A percentile compares a stretch with the other conserved stretches of the same genome.
These are phyloP conservation scores for Trametes polyzona DNA, from an alignment of 1,284 basidiomycete species.

Conservation along the genomic window DNA sequence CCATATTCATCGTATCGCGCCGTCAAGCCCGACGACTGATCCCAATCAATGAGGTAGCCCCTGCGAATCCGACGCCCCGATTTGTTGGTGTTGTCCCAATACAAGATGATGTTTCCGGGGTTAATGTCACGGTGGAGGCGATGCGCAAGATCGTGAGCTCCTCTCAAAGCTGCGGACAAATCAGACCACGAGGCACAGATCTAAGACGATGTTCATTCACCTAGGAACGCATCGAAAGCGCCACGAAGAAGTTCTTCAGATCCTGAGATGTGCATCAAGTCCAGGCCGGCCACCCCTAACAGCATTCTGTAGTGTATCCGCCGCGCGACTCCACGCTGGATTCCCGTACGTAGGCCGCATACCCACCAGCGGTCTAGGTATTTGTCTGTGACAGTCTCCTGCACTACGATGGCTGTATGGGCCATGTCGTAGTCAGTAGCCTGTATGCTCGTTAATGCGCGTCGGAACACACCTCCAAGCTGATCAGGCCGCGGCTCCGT, in stretches of 20 bases:
- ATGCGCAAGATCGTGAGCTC: neutral
- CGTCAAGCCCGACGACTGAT: neutral
- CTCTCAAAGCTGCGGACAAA: neutral
- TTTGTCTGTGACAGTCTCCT: neutral
- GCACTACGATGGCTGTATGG: neutral
- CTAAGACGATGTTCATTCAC: neutral
- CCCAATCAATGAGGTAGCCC: conserved; percentile 20
- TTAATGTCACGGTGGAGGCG: conserved; percentile 12
- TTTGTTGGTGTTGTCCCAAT: neutral
- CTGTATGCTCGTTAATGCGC: too few species aligned
- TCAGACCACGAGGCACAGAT: neutral
- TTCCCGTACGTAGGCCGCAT: neutral
- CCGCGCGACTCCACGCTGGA: neutral
- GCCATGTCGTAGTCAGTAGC: too few species aligned
- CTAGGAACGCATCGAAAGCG: neutral
- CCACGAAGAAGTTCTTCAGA: conserved; percentile 4
- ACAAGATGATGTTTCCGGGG: conserved; percentile 10
- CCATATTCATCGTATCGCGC: neutral
- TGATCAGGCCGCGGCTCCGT: neutral
- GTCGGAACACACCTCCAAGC: neutral
- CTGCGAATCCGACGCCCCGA: neutral
- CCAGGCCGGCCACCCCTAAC: conserved; percentile 3
- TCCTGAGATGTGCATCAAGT: neutral
- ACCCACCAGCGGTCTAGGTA: neutral
- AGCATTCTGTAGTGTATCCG: conserved; percentile 12